Evolutionary conservation across 1,284 basidiomycete genomes (phyloP).

Genomic region (Sporisorium exsertum): DNA sequence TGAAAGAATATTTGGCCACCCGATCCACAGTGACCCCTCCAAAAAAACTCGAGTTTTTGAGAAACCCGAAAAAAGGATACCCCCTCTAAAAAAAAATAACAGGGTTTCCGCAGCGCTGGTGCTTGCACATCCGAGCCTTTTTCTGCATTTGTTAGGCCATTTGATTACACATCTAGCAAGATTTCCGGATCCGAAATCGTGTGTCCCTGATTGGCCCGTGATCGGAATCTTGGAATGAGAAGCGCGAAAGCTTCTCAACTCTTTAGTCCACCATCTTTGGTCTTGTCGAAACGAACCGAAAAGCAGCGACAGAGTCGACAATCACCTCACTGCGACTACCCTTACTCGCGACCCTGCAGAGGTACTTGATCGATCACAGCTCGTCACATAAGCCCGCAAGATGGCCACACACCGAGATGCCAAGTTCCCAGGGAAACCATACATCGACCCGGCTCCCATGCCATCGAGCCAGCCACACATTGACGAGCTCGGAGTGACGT

Average conservation of each 20-base stretch:
- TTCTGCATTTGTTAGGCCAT: conserved; percentile 7
- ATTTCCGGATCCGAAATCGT: conserved; percentile 37
- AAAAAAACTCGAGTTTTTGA: too few species aligned
- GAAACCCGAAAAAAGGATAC: too few species aligned
- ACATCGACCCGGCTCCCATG: conserved; percentile 65
- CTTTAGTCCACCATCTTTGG: conserved; percentile 1
- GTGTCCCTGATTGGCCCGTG: conserved; percentile 45
- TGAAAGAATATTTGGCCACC: too few species aligned
- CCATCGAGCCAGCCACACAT: conserved; percentile 77
- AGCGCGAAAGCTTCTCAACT: conserved; percentile 9
- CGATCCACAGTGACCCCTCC: too few species aligned
- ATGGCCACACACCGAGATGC: conserved; percentile 69
- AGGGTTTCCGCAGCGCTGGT: not conserved
- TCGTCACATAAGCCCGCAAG: conserved; percentile 15
- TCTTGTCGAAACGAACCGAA: not conserved
- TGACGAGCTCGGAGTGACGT: conserved; percentile 88
- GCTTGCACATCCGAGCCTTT: not conserved
- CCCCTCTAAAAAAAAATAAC: not conserved
- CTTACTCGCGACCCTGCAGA: not conserved
- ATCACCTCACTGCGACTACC: not conserved
- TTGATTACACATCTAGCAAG: not conserved
- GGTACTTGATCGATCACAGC: not conserved
- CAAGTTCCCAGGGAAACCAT: conserved; percentile 65
- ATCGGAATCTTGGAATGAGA: conserved; percentile 43
- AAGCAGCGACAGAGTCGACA: not conserved